phyloP scores from a whole-genome alignment of 352 stramenopile genomes.

The Phytophthora vignae region DNA sequence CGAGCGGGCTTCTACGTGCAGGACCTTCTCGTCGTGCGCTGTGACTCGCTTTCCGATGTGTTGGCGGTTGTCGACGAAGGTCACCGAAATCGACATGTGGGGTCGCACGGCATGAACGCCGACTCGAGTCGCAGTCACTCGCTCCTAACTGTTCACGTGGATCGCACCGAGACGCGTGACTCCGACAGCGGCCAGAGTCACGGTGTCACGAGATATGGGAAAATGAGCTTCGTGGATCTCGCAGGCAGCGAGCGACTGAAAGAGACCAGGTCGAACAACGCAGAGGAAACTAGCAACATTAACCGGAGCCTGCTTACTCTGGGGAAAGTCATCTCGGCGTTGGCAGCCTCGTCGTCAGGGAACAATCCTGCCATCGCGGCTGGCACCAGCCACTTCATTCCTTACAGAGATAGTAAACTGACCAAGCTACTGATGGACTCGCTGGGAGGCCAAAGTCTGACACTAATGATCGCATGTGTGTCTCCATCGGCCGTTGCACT shows the following conservation, averaged over 20 bases:
- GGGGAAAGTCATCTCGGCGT: constrained; percentile 85
- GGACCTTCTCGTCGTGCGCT: constrained; percentile 78
- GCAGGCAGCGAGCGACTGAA: constrained; percentile 79
- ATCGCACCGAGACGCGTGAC: constrained; percentile 58
- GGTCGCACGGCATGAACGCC: constrained; percentile 80
- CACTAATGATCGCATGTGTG: constrained; percentile 87
- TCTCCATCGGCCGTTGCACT: constrained; percentile 62
- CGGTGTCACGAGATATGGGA: constrained; percentile 68
- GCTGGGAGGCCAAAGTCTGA: constrained; percentile 81
- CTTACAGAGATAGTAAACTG: constrained; percentile 88
- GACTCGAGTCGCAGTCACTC: constrained; percentile 85
- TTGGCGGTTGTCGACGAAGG: constrained; percentile 81
- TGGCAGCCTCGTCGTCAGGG: constrained; percentile 53
- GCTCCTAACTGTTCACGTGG: constrained; percentile 78
- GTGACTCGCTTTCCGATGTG: constrained; percentile 75
- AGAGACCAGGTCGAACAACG: constrained; percentile 75
- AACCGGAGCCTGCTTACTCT: constrained; percentile 87
- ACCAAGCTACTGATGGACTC: constrained; percentile 90
- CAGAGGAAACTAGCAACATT: constrained; percentile 85
- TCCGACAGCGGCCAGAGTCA: constrained; percentile 48
- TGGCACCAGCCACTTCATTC: constrained; percentile 55
- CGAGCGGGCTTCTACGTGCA: constrained; percentile 83
- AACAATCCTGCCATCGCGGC: not conserved
- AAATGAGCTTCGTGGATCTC: constrained; percentile 87
- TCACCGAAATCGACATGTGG: constrained; percentile 73